Evolutionary conservation across 192 early-diverging fungal species (phyloP).

Genomic region (Chytriomyces sp.): DNA sequence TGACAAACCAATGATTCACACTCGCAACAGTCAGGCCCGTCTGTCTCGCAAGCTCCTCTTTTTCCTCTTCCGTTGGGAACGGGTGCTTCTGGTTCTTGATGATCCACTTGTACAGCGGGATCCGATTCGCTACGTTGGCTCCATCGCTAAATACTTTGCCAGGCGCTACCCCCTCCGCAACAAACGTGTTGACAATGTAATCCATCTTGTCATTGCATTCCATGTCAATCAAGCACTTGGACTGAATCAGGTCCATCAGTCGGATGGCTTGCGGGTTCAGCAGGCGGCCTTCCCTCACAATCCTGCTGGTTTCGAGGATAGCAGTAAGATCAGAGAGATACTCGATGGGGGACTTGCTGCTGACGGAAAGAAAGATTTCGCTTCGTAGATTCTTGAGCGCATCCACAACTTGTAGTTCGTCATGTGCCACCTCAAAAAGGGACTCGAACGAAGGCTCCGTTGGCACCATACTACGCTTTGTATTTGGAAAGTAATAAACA

Average conservation of each 20-base stretch:
- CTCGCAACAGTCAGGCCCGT: slow-evolving; percentile 14
- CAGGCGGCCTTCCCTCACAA: not conserved
- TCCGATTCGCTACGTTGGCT: not conserved
- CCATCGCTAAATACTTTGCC: slow-evolving; percentile 4
- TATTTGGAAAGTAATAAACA: no score
- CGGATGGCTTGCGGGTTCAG: not conserved
- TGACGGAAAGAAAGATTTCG: not conserved
- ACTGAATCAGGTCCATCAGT: not conserved
- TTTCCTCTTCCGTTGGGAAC: slow-evolving; percentile 22
- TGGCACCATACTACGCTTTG: no score
- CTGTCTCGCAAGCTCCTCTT: not conserved
- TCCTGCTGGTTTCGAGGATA: not conserved
- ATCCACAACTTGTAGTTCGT: no score
- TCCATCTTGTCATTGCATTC: not conserved
- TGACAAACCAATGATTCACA: slow-evolving; percentile 25
- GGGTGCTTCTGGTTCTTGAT: slow-evolving; percentile 8
- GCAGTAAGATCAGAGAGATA: not conserved
- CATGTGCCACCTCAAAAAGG: no score
- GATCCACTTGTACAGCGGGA: slow-evolving; percentile 25
- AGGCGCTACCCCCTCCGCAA: not conserved
- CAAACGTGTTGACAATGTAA: not conserved
- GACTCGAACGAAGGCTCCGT: no score
- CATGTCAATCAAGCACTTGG: slow-evolving; percentile 16
- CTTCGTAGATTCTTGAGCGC: not conserved
- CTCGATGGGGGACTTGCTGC: not conserved